These are phyloP conservation scores for Pseudogymnoascus verrucosus DNA, from an alignment of 2,329 filamentous ascomycete species.

Conservation along the genomic window DNA sequence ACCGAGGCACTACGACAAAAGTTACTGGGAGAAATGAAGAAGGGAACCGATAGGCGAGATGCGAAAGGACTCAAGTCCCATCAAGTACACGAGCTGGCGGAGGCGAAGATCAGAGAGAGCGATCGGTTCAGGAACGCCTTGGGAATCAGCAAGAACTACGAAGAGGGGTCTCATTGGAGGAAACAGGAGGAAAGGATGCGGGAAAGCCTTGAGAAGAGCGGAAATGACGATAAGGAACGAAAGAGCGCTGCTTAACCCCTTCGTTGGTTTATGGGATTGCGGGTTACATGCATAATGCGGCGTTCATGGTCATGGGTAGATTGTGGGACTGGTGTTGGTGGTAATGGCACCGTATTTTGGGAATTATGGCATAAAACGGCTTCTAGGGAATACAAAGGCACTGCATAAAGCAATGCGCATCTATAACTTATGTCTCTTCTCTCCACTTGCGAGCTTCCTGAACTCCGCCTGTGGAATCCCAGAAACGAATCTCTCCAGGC, in stretches of 20 bases:
- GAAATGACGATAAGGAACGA: constrained; percentile 9
- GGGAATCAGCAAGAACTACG: constrained; percentile 77
- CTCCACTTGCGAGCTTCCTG: constrained; percentile 69
- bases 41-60: constrained; percentile 29
- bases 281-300: constrained; percentile 4
- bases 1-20: constrained; percentile 59
- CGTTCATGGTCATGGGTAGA: background rate
- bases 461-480: constrained; percentile 80
- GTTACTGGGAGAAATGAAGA: constrained; percentile 40
- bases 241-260: background rate
- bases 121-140: constrained; percentile 79
- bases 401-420: constrained; percentile 1
- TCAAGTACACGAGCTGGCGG: constrained; percentile 91
- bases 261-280: background rate
- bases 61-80: constrained; percentile 69
- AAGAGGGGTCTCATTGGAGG: constrained; percentile 80
- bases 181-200: constrained; percentile 65
- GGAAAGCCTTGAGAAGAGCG: constrained; percentile 34
- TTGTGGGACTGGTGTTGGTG: background rate
- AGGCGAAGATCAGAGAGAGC: constrained; percentile 93
- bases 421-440: constrained; percentile 92
- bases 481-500: constrained; percentile 63
- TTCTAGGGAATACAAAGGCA: constrained; percentile 8
- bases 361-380: background rate
- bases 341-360: background rate